A percentile compares a stretch with the other conserved stretches of the same genome.
Evolutionary conservation across 2,329 filamentous ascomycete species (phyloP).

Genomic region (Mycosphaerella arachidis): DNA sequence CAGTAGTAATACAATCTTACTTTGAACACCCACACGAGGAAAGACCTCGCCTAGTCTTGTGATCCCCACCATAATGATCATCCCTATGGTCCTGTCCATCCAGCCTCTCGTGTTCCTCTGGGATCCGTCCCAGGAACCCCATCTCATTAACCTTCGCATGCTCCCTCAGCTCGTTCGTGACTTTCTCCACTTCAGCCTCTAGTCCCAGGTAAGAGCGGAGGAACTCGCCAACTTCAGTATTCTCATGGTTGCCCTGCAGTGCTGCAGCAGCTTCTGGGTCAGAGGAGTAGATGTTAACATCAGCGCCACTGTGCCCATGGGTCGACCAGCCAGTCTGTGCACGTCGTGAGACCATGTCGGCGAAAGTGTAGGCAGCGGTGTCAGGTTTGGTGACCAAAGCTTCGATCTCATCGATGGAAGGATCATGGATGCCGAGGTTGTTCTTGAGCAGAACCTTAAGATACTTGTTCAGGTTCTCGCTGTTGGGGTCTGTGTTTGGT

Average conservation of each 20-base stretch:
- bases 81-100: slow-evolving; percentile 44
- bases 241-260: slow-evolving; percentile 84
- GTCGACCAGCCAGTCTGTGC: slow-evolving; percentile 92
- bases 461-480: slow-evolving; percentile 55
- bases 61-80: slow-evolving; percentile 32
- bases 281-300: slow-evolving; percentile 94
- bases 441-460: slow-evolving; percentile 65
- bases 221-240: slow-evolving; percentile 85
- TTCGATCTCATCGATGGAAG: slow-evolving; percentile 65
- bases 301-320: slow-evolving; percentile 81
- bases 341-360: slow-evolving; percentile 80
- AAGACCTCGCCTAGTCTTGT: slow-evolving; percentile 16
- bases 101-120: slow-evolving; percentile 39
- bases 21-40: background rate
- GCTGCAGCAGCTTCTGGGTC: slow-evolving; percentile 58
- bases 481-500: slow-evolving; percentile 20
- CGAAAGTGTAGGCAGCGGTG: slow-evolving; percentile 59
- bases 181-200: slow-evolving; percentile 70
- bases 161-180: slow-evolving; percentile 70
- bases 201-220: slow-evolving; percentile 73
- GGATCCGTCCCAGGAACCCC: slow-evolving; percentile 42
- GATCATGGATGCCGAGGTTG: slow-evolving; percentile 71
- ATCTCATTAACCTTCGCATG: slow-evolving; percentile 42
- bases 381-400: slow-evolving; percentile 56
- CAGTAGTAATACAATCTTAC: background rate